A percentile compares a stretch with the other conserved stretches of the same genome.
Evolutionary conservation across 2,329 filamentous ascomycete genomes (phyloP).

Genomic region (Exophiala oligosperma): DNA sequence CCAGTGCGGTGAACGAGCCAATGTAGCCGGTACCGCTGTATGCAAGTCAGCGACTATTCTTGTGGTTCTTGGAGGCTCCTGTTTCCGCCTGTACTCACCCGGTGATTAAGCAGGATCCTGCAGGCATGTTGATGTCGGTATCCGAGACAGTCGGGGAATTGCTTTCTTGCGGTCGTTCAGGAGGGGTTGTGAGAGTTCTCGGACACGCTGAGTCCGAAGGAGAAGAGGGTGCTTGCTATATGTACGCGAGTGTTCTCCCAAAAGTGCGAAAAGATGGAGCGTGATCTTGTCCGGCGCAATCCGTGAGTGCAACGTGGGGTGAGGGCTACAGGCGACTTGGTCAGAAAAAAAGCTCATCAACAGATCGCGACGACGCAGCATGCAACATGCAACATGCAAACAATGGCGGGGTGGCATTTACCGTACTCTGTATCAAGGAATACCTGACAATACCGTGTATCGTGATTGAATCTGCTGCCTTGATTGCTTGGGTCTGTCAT

Average conservation of each 20-base stretch:
- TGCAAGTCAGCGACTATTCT: conserved; percentile 3
- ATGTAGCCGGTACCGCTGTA: conserved; percentile 96
- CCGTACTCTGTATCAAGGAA: no score
- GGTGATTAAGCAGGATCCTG: conserved; percentile 86
- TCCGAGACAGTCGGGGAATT: conserved; percentile 12
- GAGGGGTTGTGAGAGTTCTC: neutral
- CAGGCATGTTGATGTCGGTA: conserved; percentile 58
- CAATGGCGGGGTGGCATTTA: neutral
- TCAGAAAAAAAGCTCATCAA: neutral
- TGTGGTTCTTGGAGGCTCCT: neutral
- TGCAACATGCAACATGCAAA: neutral
- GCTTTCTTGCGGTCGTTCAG: neutral
- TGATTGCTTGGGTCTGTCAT: no score
- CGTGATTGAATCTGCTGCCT: no score
- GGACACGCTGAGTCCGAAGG: neutral
- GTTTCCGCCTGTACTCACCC: conserved; percentile 63
- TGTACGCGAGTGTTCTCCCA: neutral
- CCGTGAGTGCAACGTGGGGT: neutral
- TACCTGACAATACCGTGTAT: no score
- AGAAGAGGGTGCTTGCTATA: neutral
- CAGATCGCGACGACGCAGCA: no score
- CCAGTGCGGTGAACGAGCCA: conserved; percentile 91
- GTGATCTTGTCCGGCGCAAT: neutral
- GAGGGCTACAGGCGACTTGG: neutral
- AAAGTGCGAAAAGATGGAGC: neutral